Percentiles rank a stretch among this genome's conserved stretches.
phyloP scores from a whole-genome alignment of 345 rosid genomes.

The rapeseed (Brassica napus) region Da-Ae NC_063450.1:25397001-25397500 shows the following conservation, averaged over 20 bases:
- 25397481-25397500: no score
- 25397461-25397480: no score
- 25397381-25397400: not conserved
- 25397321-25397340: not conserved
- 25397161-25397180: no score
- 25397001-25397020: no score
- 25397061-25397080: no score
- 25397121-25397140: no score
- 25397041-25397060: no score
- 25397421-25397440: not conserved
- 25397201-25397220: not conserved
- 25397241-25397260: not conserved
- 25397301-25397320: not conserved
- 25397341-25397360: not conserved
- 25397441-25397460: not conserved
- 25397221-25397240: not conserved
- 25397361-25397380: not conserved
- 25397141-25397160: no score
- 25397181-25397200: no score
- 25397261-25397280: not conserved
- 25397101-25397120: no score
- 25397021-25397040: no score
- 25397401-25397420: not conserved
- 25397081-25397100: no score
- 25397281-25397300: not conserved